Percentiles rank a stretch among this genome's conserved stretches.
Evolutionary conservation across 495 filamentous ascomycete species (phyloP).

Genomic region (Cercophora newfieldiana): DNA sequence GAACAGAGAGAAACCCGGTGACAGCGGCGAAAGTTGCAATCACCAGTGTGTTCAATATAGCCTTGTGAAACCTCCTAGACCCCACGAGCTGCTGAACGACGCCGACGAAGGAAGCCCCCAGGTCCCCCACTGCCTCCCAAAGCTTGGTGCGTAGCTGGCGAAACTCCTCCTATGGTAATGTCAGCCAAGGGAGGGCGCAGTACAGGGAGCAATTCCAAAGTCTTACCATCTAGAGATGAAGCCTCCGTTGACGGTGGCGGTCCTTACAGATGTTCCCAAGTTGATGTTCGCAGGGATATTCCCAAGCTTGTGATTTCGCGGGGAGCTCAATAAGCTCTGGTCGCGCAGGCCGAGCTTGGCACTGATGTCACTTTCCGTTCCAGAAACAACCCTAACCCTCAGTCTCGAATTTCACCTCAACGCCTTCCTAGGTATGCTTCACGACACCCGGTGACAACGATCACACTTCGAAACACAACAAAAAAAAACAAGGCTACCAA

Average conservation of each 20-base stretch:
- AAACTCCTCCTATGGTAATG: neutral
- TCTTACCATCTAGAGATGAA: neutral
- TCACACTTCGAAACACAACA: too few relatives aligned
- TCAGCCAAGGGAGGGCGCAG: neutral
- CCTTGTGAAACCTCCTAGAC: neutral
- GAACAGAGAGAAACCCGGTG: neutral
- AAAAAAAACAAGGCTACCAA: too few relatives aligned
- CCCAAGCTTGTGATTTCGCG: constrained; percentile 14
- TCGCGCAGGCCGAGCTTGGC: too few relatives aligned
- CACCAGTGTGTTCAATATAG: neutral
- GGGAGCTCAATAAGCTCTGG: too few relatives aligned
- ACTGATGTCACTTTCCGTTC: constrained; percentile 11
- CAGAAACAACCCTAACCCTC: constrained; percentile 3
- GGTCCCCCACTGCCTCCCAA: neutral
- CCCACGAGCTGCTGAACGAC: too few relatives aligned
- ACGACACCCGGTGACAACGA: too few relatives aligned
- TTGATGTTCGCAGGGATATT: neutral
- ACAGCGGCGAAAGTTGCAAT: neutral
- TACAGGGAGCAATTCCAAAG: neutral
- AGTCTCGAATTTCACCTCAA: neutral
- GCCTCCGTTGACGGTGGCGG: neutral
- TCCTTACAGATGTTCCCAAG: neutral
- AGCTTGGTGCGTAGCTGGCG: neutral
- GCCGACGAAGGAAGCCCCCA: neutral
- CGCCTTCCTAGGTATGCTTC: too few relatives aligned